Base-by-base conservation (phyloP, 2,329 filamentous ascomycete species). In the Penicillium nordicum region DNA sequence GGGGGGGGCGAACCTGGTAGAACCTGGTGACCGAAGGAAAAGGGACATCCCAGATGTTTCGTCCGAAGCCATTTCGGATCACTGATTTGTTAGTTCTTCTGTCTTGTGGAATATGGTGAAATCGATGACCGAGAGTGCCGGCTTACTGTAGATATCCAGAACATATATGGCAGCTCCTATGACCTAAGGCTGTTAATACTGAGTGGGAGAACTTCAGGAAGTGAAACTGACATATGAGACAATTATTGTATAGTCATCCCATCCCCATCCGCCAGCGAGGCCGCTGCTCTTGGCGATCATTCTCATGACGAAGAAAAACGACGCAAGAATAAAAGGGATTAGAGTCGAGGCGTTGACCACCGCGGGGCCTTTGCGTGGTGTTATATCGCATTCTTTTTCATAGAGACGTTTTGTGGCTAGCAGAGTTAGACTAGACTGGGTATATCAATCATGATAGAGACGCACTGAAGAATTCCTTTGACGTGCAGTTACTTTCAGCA, bases 11-110 rank as follows among this genome's bases (percentile, higher is more conserved):
- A 41, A 60, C 52, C 52, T 60, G 45, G 23, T 62, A 63, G 38
- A 60, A 58, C 18, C 42, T 54, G 30, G 57, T 63, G 29, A 66
- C 61, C 5, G 48, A 25, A 40, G 59, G 54, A 16, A 59, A 55
- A 4, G 61, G 61, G 30, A 63, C 49, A 27, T 66, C 63, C 63
- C 63, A 66, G 27, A 65, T 63, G 23, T 65, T 65, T 30, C 10
- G 49, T 7, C 63, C 63, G 37, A 63, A 63, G n/a, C 62, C 63
- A 43, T 32, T 52, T 4, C 38, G 50, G 27, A 62, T 46, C 50
- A 58, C 60, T 64, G 8, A 4, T 21, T 54, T 42, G 14, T 55
- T 45, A 57, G 53, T 40, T 8, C 12, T 47, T 16, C 6, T 16
- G n/a, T 16, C 23, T 16, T 45, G 8, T 29, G 6, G 23, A 32